Evolutionary conservation across 495 filamentous ascomycete species (phyloP).

Genomic region (Penicillium coprophilum): DNA sequence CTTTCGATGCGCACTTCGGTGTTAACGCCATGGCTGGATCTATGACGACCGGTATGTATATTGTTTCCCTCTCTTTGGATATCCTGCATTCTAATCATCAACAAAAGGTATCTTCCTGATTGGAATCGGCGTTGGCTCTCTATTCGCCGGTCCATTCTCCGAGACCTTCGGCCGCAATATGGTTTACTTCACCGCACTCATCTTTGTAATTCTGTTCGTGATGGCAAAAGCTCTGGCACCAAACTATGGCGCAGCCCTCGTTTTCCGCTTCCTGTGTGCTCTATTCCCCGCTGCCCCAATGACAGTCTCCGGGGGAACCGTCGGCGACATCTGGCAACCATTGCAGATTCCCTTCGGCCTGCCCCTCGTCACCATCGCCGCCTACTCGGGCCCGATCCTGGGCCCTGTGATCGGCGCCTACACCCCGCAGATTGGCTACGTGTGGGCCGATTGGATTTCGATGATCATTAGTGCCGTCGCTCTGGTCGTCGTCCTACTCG

Average conservation of each 20-base stretch:
- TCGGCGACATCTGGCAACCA: slow-evolving; percentile 45
- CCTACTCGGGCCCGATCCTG: slow-evolving; percentile 41
- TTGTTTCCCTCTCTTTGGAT: too few species aligned
- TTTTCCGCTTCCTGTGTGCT: slow-evolving; percentile 48
- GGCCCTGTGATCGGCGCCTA: slow-evolving; percentile 47
- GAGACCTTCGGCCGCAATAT: slow-evolving; percentile 59
- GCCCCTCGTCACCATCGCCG: slow-evolving; percentile 37
- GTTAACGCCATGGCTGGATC: too few species aligned
- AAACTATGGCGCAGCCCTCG: slow-evolving; percentile 41
- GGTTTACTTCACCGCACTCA: slow-evolving; percentile 51
- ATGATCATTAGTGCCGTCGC: slow-evolving; percentile 42
- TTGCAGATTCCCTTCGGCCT: slow-evolving; percentile 44
- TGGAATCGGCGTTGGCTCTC: slow-evolving; percentile 55
- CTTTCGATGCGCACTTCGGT: too few species aligned
- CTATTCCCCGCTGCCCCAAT: slow-evolving; percentile 48
- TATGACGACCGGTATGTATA: too few species aligned
- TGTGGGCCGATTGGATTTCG: slow-evolving; percentile 49
- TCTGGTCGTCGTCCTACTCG: slow-evolving; percentile 36
- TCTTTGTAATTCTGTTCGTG: slow-evolving; percentile 47
- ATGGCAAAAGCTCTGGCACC: slow-evolving; percentile 48
- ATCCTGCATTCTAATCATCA: too few species aligned
- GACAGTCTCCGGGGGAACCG: slow-evolving; percentile 44
- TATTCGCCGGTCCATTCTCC: slow-evolving; percentile 47
- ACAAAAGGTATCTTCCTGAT: slow-evolving; percentile 42
- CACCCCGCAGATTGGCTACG: slow-evolving; percentile 39